These are phyloP conservation scores for Wickerhamiella australiensis DNA, from an alignment of 805 yeast genomes.

Conservation along the genomic window DNA sequence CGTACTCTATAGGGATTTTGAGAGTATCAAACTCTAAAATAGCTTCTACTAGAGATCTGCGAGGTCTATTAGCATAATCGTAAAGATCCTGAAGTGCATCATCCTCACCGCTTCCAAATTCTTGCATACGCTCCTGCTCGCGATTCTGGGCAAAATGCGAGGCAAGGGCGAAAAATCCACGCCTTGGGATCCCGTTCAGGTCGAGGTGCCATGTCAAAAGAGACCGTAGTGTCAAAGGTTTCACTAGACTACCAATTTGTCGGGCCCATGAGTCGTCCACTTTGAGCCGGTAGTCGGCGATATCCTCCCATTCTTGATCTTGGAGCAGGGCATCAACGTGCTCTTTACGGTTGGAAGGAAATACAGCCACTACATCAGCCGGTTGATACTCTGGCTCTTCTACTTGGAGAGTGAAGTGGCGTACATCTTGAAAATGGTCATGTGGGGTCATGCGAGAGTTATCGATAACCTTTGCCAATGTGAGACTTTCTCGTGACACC, in stretches of 20 bases:
- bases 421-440: conserved; percentile 84
- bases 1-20: conserved; percentile 58
- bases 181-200: conserved; percentile 66
- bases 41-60: conserved; percentile 76
- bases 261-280: conserved; percentile 29
- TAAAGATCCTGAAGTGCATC: conserved; percentile 72
- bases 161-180: conserved; percentile 62
- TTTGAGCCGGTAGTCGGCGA: conserved; percentile 49
- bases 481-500: neutral
- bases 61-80: conserved; percentile 86
- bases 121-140: conserved; percentile 63
- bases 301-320: conserved; percentile 58
- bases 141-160: conserved; percentile 71
- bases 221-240: conserved; percentile 54
- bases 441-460: conserved; percentile 53
- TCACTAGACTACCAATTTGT: conserved; percentile 38
- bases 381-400: conserved; percentile 38
- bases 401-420: conserved; percentile 42
- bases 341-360: conserved; percentile 54
- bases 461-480: conserved; percentile 29
- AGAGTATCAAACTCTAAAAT: conserved; percentile 70
- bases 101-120: conserved; percentile 51
- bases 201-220: conserved; percentile 72
- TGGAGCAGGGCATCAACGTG: conserved; percentile 55
- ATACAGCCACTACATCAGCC: conserved; percentile 72